phyloP scores from a whole-genome alignment of 176 grass and related monocot species.

The Miscanthus lutarioriparius region DNA sequence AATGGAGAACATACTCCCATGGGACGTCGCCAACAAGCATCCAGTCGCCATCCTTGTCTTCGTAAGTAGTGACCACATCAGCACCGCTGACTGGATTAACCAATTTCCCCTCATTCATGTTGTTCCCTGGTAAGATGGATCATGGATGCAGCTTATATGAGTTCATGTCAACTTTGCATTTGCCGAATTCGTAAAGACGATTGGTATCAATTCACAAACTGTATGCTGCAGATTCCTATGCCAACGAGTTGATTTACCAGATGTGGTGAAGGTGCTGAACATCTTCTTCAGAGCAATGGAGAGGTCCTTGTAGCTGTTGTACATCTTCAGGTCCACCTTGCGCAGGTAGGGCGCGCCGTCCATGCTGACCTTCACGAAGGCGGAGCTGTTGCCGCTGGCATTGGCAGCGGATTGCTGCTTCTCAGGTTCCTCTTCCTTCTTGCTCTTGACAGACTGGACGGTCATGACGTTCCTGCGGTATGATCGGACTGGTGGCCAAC shows the following conservation, averaged over 20 bases:
- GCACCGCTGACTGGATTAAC: conserved; percentile 66
- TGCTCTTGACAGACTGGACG: conserved; percentile 64
- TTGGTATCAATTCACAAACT: neutral
- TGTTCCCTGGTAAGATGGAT: conserved; percentile 40
- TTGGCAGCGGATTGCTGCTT: conserved; percentile 39
- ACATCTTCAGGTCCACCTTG: conserved; percentile 94
- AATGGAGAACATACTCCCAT: conserved; percentile 74
- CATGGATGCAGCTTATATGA: conserved; percentile 10
- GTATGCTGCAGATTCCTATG: conserved; percentile 20
- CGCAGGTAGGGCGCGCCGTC: conserved; percentile 89
- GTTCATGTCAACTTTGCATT: neutral
- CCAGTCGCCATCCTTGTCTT: conserved; percentile 98
- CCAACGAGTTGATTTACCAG: conserved; percentile 37
- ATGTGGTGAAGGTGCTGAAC: conserved; percentile 75
- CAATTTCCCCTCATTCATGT: conserved; percentile 60
- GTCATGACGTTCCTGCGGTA: conserved; percentile 94
- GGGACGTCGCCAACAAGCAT: conserved; percentile 97
- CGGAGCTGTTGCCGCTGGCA: conserved; percentile 21
- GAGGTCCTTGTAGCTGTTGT: conserved; percentile 88
- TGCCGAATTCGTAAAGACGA: neutral
- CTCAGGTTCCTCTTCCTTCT: conserved; percentile 60
- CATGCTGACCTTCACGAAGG: conserved; percentile 98
- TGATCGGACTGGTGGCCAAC: conserved; percentile 94
- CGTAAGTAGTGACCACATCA: conserved; percentile 84
- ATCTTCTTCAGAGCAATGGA: conserved; percentile 82